A percentile compares a stretch with the other conserved stretches of the same genome.
Conservation (phyloP, 2,329 filamentous ascomycete species). For the Dactylellina leptospora region DNA sequence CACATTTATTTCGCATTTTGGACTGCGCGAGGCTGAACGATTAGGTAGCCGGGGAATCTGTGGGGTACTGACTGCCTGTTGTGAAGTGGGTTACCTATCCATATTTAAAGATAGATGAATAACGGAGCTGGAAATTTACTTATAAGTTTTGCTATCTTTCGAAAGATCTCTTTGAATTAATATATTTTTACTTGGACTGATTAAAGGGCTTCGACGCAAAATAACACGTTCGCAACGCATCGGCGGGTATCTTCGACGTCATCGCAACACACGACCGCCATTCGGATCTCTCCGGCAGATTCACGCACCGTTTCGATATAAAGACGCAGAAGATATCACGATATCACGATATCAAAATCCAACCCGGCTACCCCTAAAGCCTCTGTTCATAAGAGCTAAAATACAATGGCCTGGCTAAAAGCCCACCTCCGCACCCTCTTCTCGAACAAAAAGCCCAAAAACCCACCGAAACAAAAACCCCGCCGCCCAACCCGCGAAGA, state of each 20-base stretch:
- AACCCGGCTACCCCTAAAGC: background rate
- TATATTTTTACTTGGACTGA: no score
- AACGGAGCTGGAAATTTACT: no score
- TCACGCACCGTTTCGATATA: background rate
- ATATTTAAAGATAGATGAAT: background rate
- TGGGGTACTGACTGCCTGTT: background rate
- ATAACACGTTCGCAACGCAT: conserved; percentile 32
- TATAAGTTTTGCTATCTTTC: no score
- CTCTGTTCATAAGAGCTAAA: background rate
- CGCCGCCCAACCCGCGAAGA: conserved; percentile 33
- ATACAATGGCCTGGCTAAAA: conserved; percentile 37
- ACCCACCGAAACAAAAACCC: conserved; percentile 17
- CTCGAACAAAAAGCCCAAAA: conserved; percentile 34
- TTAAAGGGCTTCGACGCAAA: conserved; percentile 4
- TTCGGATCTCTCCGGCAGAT: background rate
- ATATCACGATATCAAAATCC: background rate
- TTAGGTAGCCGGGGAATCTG: conserved; percentile 25
- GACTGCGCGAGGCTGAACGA: background rate
- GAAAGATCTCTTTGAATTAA: no score
- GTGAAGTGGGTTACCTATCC: background rate
- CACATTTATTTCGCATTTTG: background rate
- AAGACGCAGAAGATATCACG: background rate
- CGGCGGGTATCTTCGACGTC: conserved; percentile 16
- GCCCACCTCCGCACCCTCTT: conserved; percentile 39
- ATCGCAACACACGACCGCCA: conserved; percentile 5